Evolutionary conservation across 192 early-diverging fungal species (phyloP).

Genomic region (Linnemannia exigua): DNA sequence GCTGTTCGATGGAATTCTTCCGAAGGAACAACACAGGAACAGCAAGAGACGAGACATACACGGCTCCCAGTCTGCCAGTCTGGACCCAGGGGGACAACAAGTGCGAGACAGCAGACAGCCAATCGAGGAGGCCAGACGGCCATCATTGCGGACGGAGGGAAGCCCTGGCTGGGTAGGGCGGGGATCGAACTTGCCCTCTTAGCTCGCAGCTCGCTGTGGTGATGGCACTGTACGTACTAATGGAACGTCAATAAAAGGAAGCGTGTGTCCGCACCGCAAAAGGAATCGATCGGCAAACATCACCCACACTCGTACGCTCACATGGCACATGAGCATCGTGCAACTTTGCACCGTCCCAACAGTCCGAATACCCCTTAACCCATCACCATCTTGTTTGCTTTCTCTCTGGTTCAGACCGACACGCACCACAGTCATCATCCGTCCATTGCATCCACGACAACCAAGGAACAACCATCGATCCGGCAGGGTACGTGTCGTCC

Average conservation of each 20-base stretch:
- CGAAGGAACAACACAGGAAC: background rate
- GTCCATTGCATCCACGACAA: background rate
- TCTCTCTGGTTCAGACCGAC: no score
- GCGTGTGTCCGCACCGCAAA: background rate
- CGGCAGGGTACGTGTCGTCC: background rate
- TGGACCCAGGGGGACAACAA: background rate
- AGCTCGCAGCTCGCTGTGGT: background rate
- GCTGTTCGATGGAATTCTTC: background rate
- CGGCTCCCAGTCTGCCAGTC: background rate
- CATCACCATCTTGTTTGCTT: background rate
- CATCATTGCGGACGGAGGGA: background rate
- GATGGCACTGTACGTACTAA: background rate
- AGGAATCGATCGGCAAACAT: slow-evolving; percentile 1
- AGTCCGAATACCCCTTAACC: background rate
- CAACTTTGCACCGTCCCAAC: no score
- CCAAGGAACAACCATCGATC: slow-evolving; percentile 2
- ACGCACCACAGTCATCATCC: background rate
- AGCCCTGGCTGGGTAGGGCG: background rate
- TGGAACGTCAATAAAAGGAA: background rate
- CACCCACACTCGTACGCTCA: no score
- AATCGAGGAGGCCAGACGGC: background rate
- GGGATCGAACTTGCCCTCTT: background rate
- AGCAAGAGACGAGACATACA: background rate
- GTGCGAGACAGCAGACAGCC: no score
- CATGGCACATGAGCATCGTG: background rate